Percentiles rank a stretch among this genome's conserved stretches.
Evolutionary conservation across 495 filamentous ascomycete species (phyloP).

Genomic region (Pseudevernia furfuracea): DNA sequence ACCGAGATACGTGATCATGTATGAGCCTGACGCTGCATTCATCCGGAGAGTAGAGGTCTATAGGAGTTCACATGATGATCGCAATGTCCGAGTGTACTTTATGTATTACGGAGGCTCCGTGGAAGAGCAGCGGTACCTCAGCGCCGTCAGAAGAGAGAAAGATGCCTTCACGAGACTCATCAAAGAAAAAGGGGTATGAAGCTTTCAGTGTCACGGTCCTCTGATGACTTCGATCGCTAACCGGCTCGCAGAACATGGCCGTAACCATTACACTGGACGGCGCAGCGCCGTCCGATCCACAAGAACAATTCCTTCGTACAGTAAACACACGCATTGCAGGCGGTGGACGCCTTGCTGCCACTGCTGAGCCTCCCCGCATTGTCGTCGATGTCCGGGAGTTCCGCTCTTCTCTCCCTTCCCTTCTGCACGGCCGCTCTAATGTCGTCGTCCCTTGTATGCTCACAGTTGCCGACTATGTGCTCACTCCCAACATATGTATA

Average conservation of each 20-base stretch:
- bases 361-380: constrained; percentile 81
- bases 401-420: constrained; percentile 80
- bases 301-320: constrained; percentile 89
- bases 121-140: constrained; percentile 92
- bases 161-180: constrained; percentile 91
- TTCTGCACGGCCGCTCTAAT: constrained; percentile 81
- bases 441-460: constrained; percentile 86
- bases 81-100: constrained; percentile 88
- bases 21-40: constrained; percentile 92
- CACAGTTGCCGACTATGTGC: constrained; percentile 93
- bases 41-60: constrained; percentile 94
- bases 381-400: constrained; percentile 96
- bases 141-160: constrained; percentile 82
- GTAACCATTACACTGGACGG: constrained; percentile 71
- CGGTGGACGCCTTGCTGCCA: constrained; percentile 80
- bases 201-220: background rate
- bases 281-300: constrained; percentile 63
- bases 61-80: constrained; percentile 81
- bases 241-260: constrained; percentile 55
- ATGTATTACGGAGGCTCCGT: constrained; percentile 92
- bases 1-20: constrained; percentile 96
- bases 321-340: constrained; percentile 96
- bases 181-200: constrained; percentile 61
- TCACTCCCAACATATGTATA: constrained; percentile 82
- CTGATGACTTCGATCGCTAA: background rate